Evolutionary conservation across 2,329 filamentous ascomycete species (phyloP).

Genomic region (Ceratocystis albifundus): DNA sequence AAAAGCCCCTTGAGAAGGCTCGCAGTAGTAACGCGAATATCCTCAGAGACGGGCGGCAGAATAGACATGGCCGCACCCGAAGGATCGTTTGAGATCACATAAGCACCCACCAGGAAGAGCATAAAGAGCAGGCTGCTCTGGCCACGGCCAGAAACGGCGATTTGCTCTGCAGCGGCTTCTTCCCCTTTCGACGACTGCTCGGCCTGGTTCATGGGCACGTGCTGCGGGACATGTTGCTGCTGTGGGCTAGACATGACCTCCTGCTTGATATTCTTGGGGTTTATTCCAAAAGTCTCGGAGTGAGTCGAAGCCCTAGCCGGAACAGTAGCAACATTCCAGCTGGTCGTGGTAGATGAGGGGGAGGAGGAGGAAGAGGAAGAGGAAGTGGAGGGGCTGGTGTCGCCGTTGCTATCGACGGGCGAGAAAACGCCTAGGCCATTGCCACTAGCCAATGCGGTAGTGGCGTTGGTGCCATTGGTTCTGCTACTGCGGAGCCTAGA

Average conservation of each 20-base stretch:
- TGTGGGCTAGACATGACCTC: slow-evolving; percentile 29
- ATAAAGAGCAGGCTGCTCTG: slow-evolving; percentile 80
- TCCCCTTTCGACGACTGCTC: slow-evolving; percentile 29
- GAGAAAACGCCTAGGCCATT: slow-evolving; percentile 38
- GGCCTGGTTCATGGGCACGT: slow-evolving; percentile 42
- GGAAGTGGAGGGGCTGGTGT: not conserved
- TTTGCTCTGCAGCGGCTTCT: slow-evolving; percentile 28
- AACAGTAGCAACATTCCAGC: slow-evolving; percentile 29
- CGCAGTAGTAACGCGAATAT: slow-evolving; percentile 66
- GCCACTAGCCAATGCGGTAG: slow-evolving; percentile 58
- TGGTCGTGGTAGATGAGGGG: slow-evolving; percentile 26
- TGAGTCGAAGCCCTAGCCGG: slow-evolving; percentile 31
- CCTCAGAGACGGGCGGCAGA: slow-evolving; percentile 67
- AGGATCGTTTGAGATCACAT: slow-evolving; percentile 78
- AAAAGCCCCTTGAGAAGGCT: slow-evolving; percentile 69
- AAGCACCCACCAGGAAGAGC: slow-evolving; percentile 92
- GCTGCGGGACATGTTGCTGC: slow-evolving; percentile 31
- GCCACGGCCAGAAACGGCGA: slow-evolving; percentile 43
- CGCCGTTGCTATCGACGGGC: not conserved
- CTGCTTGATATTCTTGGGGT: slow-evolving; percentile 37
- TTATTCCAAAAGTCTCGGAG: slow-evolving; percentile 31
- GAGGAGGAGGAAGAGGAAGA: slow-evolving; percentile 2
- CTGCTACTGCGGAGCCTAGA: slow-evolving; percentile 33
- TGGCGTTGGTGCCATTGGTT: slow-evolving; percentile 49
- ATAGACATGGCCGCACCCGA: slow-evolving; percentile 43